A percentile compares a stretch with the other conserved stretches of the same genome.
phyloP scores from a whole-genome alignment of 768 basidiomycete genomes.

The Termitomyces sp. region DNA sequence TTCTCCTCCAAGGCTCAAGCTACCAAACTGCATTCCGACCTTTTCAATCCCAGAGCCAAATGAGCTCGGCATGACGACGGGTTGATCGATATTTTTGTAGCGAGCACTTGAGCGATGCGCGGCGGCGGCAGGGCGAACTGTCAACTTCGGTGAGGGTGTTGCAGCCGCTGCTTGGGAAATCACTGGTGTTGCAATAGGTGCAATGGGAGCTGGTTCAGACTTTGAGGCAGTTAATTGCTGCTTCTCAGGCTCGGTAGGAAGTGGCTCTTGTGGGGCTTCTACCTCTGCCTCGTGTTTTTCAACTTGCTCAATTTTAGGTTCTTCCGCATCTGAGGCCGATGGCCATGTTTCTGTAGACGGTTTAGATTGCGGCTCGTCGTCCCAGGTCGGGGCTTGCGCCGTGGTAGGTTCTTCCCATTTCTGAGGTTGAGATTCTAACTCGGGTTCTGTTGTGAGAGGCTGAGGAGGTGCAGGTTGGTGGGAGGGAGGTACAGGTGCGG shows the following conservation, averaged over 20 bases:
- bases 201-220: constrained; percentile 30
- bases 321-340: constrained; percentile 20
- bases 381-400: constrained; percentile 61
- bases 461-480: constrained; percentile 26
- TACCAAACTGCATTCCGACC: constrained; percentile 88
- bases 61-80: constrained; percentile 75
- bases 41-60: constrained; percentile 65
- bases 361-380: constrained; percentile 53
- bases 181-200: constrained; percentile 23
- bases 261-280: constrained; percentile 24
- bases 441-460: constrained; percentile 24
- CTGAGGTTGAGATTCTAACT: constrained; percentile 27
- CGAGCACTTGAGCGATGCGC: constrained; percentile 54
- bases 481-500: constrained; percentile 23
- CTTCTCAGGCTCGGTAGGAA: constrained; percentile 25
- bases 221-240: constrained; percentile 18
- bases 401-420: constrained; percentile 77
- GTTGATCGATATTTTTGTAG: constrained; percentile 70
- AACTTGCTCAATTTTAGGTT: constrained; percentile 10
- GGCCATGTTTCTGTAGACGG: constrained; percentile 31
- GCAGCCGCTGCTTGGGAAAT: constrained; percentile 30
- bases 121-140: constrained; percentile 44
- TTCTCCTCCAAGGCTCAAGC: constrained; percentile 71
- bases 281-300: constrained; percentile 23
- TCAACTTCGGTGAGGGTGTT: constrained; percentile 44